These are phyloP conservation scores for Chaetomium cochliodes DNA, from an alignment of 495 filamentous ascomycete genomes.

Conservation along the genomic window DNA sequence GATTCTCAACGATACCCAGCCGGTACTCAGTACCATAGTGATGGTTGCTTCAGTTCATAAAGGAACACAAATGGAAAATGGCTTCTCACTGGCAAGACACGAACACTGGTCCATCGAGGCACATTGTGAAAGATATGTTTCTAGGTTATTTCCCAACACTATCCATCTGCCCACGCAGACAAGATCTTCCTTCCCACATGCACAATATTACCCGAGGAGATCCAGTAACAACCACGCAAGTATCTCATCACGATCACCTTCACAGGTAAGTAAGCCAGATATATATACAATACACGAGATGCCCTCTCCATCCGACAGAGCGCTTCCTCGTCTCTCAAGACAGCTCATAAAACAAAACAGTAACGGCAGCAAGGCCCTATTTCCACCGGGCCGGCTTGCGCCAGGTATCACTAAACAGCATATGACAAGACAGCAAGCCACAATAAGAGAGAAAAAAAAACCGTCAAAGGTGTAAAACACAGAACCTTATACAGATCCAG, in stretches of 20 bases:
- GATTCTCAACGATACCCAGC: neutral
- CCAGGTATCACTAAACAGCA: conserved; percentile 18
- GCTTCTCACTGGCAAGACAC: neutral
- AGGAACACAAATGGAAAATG: neutral
- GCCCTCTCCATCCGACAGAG: neutral
- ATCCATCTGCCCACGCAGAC: too few species aligned
- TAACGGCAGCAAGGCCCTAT: conserved; percentile 2
- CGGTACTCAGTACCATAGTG: neutral
- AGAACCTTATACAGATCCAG: conserved; percentile 3
- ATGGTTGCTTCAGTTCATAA: neutral
- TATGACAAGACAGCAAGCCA: neutral
- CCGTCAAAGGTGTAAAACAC: neutral
- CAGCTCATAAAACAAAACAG: neutral
- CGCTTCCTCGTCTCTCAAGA: neutral
- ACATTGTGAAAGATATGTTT: too few species aligned
- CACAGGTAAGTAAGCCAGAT: neutral
- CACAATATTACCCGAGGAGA: too few species aligned
- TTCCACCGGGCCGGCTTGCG: conserved; percentile 11
- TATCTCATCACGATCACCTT: neutral
- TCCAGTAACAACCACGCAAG: neutral
- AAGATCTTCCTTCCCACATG: too few species aligned
- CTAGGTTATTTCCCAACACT: too few species aligned
- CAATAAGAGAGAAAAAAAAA: neutral
- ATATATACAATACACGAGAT: conserved; percentile 4
- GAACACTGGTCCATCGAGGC: too few species aligned